Conservation (phyloP, 441 rosid genomes). For the Populus tomentosa region DNA sequence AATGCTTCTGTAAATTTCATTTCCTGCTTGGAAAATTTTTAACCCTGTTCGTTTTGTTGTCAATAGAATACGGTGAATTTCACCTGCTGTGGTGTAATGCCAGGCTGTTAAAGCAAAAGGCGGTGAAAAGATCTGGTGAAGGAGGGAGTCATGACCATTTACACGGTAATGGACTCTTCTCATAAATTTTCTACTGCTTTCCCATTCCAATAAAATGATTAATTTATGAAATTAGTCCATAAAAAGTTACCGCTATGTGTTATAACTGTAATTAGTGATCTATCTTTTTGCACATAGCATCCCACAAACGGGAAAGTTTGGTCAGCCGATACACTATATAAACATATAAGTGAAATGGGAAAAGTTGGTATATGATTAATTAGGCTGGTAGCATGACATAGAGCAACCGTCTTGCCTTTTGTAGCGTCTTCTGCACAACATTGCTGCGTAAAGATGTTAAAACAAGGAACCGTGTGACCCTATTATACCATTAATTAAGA, state of each 20-base stretch:
- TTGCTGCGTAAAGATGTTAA: background rate
- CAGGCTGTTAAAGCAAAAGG: conserved; percentile 61
- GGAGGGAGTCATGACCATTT: conserved; percentile 80
- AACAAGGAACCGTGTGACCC: background rate
- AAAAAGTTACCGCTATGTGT: background rate
- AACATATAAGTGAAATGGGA: background rate
- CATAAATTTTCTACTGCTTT: background rate
- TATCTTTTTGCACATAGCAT: conserved; percentile 30
- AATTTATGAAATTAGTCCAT: background rate
- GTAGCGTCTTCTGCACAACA: no score
- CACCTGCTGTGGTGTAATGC: no score
- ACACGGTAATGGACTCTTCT: conserved; percentile 40
- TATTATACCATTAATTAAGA: background rate
- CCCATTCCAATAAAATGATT: background rate
- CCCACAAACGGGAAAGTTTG: conserved; percentile 5
- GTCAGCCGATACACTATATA: background rate
- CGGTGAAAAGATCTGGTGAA: conserved; percentile 65
- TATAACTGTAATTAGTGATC: background rate
- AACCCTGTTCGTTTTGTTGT: background rate
- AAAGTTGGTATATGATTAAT: no score
- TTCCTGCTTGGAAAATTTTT: background rate
- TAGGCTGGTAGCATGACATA: background rate
- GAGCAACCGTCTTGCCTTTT: no score
- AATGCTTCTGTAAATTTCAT: background rate
- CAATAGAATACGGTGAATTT: no score